Evolutionary conservation across 805 yeast species (phyloP), one percentile per base, ranked within the genome.

Genomic region (Cyberlindnera bimundalis): DNA sequence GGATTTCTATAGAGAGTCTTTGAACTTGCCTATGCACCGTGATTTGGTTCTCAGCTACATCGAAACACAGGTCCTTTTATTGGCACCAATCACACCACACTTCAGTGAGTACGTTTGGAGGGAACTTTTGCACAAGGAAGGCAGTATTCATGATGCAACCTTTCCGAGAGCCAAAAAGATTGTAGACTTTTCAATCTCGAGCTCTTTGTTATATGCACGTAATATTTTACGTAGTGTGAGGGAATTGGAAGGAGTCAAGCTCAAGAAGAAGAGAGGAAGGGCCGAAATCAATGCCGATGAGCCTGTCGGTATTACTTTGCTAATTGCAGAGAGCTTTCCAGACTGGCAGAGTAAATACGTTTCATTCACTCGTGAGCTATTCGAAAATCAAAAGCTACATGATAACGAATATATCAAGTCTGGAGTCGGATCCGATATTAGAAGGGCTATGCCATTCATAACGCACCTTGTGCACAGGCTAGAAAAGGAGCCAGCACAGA

Each of bases 371-470:
- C 76, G 89, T 53, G 79, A 81, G 51, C 71, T 86, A 48, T 84
- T 84, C 52, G 88, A 78, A 50, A 63, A 60, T 26, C 79, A 76
- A 20, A 64, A 74, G 24, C 70, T 85, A 55, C 70, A 78, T 47
- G 89, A 84, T 60, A 80, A 73, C 66, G 74, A 73, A 54, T 66
- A 66, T 40, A 68, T 84, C 52, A 82, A 75, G 60, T 73, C 76
- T 48, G 75, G 68, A 57, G 79, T 84, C 45, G 85, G 85, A 49
- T 80, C 78, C 61, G 98, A 93, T 58, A 85, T 90, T 84, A 89
- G 89, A 75, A 81, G 93, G 53, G 97, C 96, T 44, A 93, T 93
- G 99, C 98, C 98, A 43, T 91, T 89, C 64, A 89, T 93, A 45
- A 81, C 90, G 47, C 70, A 78, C 51, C 70, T 93, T 62, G 87